Evolutionary conservation across 345 rosid species (phyloP).

Genomic region (Psidium friedrichsthalianum): DNA sequence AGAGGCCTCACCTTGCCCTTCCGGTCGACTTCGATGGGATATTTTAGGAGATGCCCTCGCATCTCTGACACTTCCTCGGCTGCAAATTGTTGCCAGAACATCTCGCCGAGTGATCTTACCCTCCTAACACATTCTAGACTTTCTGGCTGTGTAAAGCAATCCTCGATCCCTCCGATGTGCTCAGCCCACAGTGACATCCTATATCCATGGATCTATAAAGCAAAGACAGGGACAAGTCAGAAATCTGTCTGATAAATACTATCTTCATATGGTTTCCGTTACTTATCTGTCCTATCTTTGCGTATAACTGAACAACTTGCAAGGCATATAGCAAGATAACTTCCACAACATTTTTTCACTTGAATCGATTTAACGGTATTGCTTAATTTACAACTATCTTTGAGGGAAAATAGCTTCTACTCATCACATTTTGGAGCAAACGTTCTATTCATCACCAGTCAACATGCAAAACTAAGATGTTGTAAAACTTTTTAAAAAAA

Average conservation of each 20-base stretch:
- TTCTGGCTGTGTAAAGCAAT: slow-evolving; percentile 51
- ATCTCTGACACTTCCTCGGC: slow-evolving; percentile 62
- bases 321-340: background rate
- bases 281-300: background rate
- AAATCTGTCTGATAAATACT: background rate
- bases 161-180: slow-evolving; percentile 56
- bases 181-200: slow-evolving; percentile 98
- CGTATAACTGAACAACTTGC: background rate
- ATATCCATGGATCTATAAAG: slow-evolving; percentile 63
- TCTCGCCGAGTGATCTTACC: slow-evolving; percentile 45
- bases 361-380: background rate
- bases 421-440: background rate
- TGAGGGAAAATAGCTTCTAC: background rate
- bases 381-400: background rate
- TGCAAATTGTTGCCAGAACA: slow-evolving; percentile 65
- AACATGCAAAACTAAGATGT: background rate
- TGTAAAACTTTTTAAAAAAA: background rate
- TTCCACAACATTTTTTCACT: background rate
- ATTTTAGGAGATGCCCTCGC: slow-evolving; percentile 77
- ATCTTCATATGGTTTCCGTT: background rate
- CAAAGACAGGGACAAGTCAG: background rate
- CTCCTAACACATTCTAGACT: slow-evolving; percentile 74
- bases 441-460: background rate
- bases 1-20: slow-evolving; percentile 80
- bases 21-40: slow-evolving; percentile 70